Base-by-base conservation (phyloP, 768 basidiomycete genomes). In the Russula virescens region DNA sequence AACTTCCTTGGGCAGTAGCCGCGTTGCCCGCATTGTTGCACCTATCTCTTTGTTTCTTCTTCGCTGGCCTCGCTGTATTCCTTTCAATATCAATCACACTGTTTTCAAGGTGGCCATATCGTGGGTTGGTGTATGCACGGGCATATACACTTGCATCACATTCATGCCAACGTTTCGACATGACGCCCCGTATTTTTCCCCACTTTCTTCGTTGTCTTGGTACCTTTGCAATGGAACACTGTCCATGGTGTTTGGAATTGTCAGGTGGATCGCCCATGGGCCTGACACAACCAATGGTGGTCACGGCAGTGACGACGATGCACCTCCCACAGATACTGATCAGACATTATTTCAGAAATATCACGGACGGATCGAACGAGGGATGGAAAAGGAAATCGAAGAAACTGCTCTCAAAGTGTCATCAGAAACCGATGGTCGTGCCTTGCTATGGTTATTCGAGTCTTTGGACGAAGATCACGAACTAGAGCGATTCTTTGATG, bases 1-100 rank as follows among this genome's bases (percentile, higher is more conserved):
- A 23, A 13, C 35, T 63, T 51, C 43, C 50, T 5, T 25, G 21
- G 56, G 45, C 28, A 0, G 52, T 63, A 1, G 58, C 60, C 31
- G 58, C 58, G 11, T 14, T 66, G 5, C 64, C 66, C 9, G 16
- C 56, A 0, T 26, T 66, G 10, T 38, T 66, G 7, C 63, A 65
- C 19, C 23, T 65, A 2, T 65, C 66, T 13, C 50, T 65, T 31
- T 65, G 57, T 59, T 46, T 66, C 11, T 66, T 66, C 54, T 55
- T 66, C n/a, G 19, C 38, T 3, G 64, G 66, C 5, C 64, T 66
- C 18, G 1, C 50, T n/a, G n/a, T 60, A 16, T 65, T 65, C 25
- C 35, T 66, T 65, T 54, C 23, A 52, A 51, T 18, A 45, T 66
- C n/a, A 14, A 66, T 31, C 14, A 25, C 16, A 43, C 56, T 0